Conservation (phyloP, 2,329 filamentous ascomycete genomes). For the Fonsecaea multimorphosa region DNA sequence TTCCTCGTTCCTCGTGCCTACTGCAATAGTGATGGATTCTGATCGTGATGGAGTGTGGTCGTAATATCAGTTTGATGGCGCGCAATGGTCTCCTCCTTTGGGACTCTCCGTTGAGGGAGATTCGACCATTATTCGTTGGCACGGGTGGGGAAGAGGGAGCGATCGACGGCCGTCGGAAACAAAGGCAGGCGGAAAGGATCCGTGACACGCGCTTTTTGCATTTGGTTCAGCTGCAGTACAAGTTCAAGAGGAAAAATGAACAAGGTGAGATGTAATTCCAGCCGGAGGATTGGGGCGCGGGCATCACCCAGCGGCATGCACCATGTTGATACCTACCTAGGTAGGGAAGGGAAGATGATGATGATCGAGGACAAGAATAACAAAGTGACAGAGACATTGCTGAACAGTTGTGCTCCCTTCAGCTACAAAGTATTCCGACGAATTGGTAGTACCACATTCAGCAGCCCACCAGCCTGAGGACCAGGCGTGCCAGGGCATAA, state of each 20-base stretch:
- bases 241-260: not conserved
- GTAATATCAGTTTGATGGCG: not conserved
- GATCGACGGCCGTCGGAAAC: constrained; percentile 14
- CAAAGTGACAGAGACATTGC: constrained; percentile 2
- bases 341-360: not conserved
- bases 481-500: not conserved
- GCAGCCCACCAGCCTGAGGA: not conserved
- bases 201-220: not conserved
- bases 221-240: not conserved
- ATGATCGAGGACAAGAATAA: constrained; percentile 4
- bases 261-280: not conserved
- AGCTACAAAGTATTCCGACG: not conserved
- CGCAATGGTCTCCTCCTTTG: not conserved
- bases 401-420: not conserved
- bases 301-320: not conserved
- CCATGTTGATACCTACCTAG: not conserved
- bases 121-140: constrained; percentile 17
- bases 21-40: not conserved
- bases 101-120: not conserved
- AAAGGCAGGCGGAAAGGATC: not conserved
- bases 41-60: not conserved
- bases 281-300: not conserved
- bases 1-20: not conserved
- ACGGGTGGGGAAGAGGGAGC: constrained; percentile 17
- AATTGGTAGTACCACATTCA: not conserved